A percentile compares a stretch with the other conserved stretches of the same genome.
phyloP scores from a whole-genome alignment of 805 yeast genomes.

The Kluyveromyces dobzhanskii region DNA sequence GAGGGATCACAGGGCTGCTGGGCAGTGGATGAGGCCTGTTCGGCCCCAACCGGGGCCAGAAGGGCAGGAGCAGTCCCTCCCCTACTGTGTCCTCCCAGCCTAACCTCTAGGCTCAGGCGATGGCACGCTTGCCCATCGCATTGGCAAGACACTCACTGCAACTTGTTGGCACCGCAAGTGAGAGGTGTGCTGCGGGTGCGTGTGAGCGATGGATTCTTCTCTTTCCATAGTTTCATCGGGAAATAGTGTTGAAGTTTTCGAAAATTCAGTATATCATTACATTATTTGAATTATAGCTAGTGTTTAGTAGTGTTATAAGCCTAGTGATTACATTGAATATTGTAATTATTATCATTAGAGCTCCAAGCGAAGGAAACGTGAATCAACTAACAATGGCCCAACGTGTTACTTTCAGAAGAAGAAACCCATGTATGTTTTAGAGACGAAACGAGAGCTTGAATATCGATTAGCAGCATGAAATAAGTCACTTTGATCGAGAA shows the following conservation, averaged over 20 bases:
- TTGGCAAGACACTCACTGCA: too few relatives aligned
- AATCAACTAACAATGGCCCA: slow-evolving; percentile 74
- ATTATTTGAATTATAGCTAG: neutral
- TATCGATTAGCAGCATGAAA: too few relatives aligned
- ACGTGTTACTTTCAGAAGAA: slow-evolving; percentile 98
- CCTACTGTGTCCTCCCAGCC: too few relatives aligned
- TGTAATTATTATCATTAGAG: neutral
- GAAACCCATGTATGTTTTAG: slow-evolving; percentile 88
- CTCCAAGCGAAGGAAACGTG: slow-evolving; percentile 6
- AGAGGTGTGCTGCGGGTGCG: neutral
- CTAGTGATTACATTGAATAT: too few relatives aligned
- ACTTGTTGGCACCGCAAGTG: too few relatives aligned
- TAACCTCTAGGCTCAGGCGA: too few relatives aligned
- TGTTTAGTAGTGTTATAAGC: neutral
- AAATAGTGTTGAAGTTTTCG: neutral
- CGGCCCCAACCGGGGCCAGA: too few relatives aligned
- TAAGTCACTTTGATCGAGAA: neutral
- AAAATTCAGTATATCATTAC: neutral
- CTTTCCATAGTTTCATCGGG: neutral
- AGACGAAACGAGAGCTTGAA: slow-evolving; percentile 1
- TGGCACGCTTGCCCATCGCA: too few relatives aligned
- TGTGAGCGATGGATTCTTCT: neutral
- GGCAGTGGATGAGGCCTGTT: too few relatives aligned
- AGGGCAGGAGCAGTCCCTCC: too few relatives aligned
- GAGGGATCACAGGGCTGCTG: too few relatives aligned